Conservation (phyloP, 2,329 filamentous ascomycete species). For the Calonectria pteridis region DNA sequence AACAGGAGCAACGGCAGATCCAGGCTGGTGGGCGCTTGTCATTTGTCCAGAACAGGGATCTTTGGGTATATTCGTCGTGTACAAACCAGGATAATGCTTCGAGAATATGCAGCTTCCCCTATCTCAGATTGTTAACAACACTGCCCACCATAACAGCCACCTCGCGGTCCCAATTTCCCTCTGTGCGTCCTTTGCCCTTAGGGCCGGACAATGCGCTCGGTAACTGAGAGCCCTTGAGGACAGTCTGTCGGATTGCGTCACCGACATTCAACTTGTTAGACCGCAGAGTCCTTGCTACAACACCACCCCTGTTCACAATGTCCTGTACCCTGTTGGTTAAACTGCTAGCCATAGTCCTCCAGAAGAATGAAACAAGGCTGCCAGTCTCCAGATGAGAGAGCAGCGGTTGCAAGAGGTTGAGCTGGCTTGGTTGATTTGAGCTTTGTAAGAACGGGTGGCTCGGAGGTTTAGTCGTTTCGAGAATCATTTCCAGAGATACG, state of each 20-base stretch:
- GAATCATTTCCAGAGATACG: constrained; percentile 84
- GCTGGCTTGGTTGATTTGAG: constrained; percentile 49
- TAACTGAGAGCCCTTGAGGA: constrained; percentile 79
- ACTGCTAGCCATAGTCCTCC: constrained; percentile 86
- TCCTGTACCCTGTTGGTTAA: constrained; percentile 85
- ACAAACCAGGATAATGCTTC: background rate
- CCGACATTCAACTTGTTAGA: constrained; percentile 80
- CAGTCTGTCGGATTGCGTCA: constrained; percentile 85
- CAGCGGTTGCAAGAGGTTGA: constrained; percentile 77
- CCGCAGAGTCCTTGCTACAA: constrained; percentile 83
- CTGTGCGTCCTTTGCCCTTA: constrained; percentile 60
- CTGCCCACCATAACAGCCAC: constrained; percentile 95
- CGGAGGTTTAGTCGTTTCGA: constrained; percentile 77
- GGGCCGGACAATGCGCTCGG: constrained; percentile 65
- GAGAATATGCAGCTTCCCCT: constrained; percentile 9
- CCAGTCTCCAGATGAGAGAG: constrained; percentile 86
- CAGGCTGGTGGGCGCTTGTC: background rate
- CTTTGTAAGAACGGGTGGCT: constrained; percentile 72
- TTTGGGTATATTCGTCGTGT: background rate
- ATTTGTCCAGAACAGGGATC: background rate
- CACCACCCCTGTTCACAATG: constrained; percentile 84
- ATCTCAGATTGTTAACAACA: constrained; percentile 71
- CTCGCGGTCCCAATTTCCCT: constrained; percentile 85
- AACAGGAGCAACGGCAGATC: background rate
- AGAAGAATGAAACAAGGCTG: constrained; percentile 91